phyloP scores from a whole-genome alignment of 106 monocot species.

The Phalaenopsis equestris region DNA sequence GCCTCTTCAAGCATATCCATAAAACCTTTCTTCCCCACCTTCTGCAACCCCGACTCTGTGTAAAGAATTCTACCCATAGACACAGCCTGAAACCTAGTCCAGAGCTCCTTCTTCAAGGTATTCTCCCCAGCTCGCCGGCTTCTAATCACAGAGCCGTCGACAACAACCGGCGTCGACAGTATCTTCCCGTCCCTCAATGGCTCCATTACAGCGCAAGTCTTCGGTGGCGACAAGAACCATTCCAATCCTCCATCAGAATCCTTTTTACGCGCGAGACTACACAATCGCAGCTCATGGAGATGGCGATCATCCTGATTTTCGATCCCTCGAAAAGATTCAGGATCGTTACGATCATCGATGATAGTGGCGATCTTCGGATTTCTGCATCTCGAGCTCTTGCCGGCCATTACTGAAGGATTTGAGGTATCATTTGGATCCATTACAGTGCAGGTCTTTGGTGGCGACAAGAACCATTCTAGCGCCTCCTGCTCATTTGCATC shows the following conservation, averaged over 20 bases:
- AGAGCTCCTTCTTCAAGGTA: slow-evolving; percentile 86
- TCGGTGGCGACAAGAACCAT: slow-evolving; percentile 88
- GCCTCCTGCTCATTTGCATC: slow-evolving; percentile 33
- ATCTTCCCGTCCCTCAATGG: slow-evolving; percentile 36
- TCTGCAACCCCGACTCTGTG: slow-evolving; percentile 34
- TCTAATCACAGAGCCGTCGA: slow-evolving; percentile 26
- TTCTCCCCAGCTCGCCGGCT: slow-evolving; percentile 56
- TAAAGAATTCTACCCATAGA: slow-evolving; percentile 33
- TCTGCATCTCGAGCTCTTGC: neutral
- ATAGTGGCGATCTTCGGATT: neutral
- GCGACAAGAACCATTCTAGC: slow-evolving; percentile 83
- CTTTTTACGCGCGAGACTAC: slow-evolving; percentile 14
- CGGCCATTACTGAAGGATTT: neutral
- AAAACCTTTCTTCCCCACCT: slow-evolving; percentile 45
- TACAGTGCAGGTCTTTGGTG: slow-evolving; percentile 31
- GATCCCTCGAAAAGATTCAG: neutral
- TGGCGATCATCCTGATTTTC: neutral
- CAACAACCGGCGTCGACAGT: slow-evolving; percentile 15
- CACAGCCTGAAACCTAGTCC: slow-evolving; percentile 75
- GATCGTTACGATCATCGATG: neutral
- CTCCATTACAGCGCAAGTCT: slow-evolving; percentile 20
- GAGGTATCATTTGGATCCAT: slow-evolving; percentile 3
- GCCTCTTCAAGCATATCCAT: slow-evolving; percentile 91
- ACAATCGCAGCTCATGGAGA: neutral
- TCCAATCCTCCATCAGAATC: slow-evolving; percentile 37